Conservation (phyloP, 1,284 basidiomycete genomes). For the Volvariella surrecta region DNA sequence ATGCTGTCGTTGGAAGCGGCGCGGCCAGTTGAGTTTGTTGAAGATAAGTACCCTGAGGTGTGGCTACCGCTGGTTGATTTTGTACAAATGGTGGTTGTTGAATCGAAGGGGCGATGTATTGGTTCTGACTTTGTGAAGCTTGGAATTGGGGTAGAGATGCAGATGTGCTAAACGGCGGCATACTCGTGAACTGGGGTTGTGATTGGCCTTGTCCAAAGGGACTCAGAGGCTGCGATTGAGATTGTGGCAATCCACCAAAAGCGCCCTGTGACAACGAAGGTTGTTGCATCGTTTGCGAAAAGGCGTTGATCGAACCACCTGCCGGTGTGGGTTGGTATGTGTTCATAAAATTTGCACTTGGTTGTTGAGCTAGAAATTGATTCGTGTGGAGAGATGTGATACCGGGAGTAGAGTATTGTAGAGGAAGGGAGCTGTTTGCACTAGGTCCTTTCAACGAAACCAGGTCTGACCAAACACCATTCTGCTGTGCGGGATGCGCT, state of each 20-base stretch:
- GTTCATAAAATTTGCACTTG: neutral
- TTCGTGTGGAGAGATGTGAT: conserved; percentile 6
- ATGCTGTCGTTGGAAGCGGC: neutral
- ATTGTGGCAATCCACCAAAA: neutral
- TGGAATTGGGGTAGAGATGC: too few species aligned
- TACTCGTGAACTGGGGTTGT: neutral
- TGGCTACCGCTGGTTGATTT: neutral
- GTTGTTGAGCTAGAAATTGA: neutral
- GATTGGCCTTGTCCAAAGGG: neutral
- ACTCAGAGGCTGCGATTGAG: neutral
- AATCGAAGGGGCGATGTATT: neutral
- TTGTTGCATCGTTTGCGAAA: neutral
- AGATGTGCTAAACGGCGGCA: neutral
- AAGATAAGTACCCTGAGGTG: neutral
- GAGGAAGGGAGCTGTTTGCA: conserved; percentile 40
- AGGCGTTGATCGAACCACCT: too few species aligned
- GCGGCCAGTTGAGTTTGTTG: neutral
- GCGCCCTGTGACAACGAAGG: neutral
- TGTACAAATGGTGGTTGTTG: too few species aligned
- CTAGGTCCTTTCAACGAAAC: conserved; percentile 37
- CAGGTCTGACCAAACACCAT: conserved; percentile 44
- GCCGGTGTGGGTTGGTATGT: neutral
- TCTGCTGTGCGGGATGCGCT: conserved; percentile 14
- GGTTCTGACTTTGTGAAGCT: neutral
- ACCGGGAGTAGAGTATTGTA: conserved; percentile 35